These are phyloP conservation scores for Penicillium occitanis DNA, from an alignment of 2,329 filamentous ascomycete species.

Conservation along the genomic window DNA sequence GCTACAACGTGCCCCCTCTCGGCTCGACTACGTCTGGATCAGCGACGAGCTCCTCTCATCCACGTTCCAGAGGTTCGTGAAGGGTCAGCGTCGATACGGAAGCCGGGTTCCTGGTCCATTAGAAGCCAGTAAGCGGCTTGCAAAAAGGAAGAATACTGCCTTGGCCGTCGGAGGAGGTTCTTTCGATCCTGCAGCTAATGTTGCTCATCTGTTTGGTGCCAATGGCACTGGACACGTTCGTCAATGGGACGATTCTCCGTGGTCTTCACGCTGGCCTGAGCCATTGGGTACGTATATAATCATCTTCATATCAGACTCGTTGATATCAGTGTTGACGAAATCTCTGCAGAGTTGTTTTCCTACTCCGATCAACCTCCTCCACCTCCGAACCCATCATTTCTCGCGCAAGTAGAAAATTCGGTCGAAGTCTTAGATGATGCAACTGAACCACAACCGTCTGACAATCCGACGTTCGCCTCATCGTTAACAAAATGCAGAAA, in stretches of 20 bases:
- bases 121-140: constrained; percentile 58
- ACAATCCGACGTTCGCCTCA: constrained; percentile 21
- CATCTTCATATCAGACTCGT: not conserved
- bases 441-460: not conserved
- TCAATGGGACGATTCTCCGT: constrained; percentile 32
- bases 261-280: constrained; percentile 25
- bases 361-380: constrained; percentile 25
- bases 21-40: constrained; percentile 46
- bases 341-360: constrained; percentile 24
- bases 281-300: constrained; percentile 26
- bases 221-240: constrained; percentile 43
- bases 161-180: constrained; percentile 39
- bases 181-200: constrained; percentile 35
- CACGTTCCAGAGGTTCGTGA: constrained; percentile 51
- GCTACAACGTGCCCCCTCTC: constrained; percentile 30
- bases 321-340: not conserved
- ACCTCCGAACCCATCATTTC: constrained; percentile 23
- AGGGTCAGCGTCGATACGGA: constrained; percentile 54
- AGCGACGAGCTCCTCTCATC: constrained; percentile 46
- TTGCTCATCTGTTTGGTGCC: constrained; percentile 43
- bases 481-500: constrained; percentile 26
- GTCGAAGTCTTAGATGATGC: not conserved
- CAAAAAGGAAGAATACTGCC: constrained; percentile 57
- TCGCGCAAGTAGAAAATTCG: constrained; percentile 3
- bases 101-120: constrained; percentile 63